These are phyloP conservation scores for Akanthomyces muscarius DNA, from an alignment of 2,329 filamentous ascomycete species.

Conservation along the genomic window DNA sequence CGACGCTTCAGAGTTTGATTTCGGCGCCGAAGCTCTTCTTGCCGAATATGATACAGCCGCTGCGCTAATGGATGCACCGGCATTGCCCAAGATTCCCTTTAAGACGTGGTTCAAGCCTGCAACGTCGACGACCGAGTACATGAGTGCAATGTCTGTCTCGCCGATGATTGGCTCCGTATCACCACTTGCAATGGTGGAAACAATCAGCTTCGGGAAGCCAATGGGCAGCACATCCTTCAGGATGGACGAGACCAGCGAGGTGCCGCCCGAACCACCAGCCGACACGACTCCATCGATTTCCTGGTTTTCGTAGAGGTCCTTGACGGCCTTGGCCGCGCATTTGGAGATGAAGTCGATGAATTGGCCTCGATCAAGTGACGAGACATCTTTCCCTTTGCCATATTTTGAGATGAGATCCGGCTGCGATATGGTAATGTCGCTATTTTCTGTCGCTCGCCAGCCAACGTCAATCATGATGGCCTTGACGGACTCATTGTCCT, in stretches of 20 bases:
- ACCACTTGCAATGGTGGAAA: conserved; percentile 65
- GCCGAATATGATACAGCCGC: conserved; percentile 48
- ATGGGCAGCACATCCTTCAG: conserved; percentile 60
- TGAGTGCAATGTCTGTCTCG: conserved; percentile 65
- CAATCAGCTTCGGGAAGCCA: conserved; percentile 66
- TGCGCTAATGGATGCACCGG: conserved; percentile 56
- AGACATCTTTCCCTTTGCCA: conserved; percentile 29
- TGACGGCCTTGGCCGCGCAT: conserved; percentile 41
- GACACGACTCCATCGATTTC: conserved; percentile 54
- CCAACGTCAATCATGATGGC: conserved; percentile 43
- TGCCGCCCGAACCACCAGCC: conserved; percentile 61
- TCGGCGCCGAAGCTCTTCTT: neutral
- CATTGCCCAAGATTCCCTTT: conserved; percentile 55
- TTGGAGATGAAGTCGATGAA: conserved; percentile 53
- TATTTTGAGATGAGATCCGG: conserved; percentile 36
- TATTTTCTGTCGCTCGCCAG: conserved; percentile 36
- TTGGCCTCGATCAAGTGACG: conserved; percentile 45
- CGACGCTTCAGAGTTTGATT: neutral
- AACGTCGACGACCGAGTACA: conserved; percentile 69
- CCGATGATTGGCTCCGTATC: conserved; percentile 62
- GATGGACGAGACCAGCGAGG: conserved; percentile 54
- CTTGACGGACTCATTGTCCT: conserved; percentile 21
- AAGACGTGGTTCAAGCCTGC: conserved; percentile 61
- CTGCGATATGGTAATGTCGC: conserved; percentile 45
- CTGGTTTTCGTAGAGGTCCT: conserved; percentile 32